Percentiles rank a stretch among this genome's conserved stretches.
These are phyloP conservation scores for Xylariaceae sp. DNA, from an alignment of 2,329 filamentous ascomycete species.

Conservation along the genomic window DNA sequence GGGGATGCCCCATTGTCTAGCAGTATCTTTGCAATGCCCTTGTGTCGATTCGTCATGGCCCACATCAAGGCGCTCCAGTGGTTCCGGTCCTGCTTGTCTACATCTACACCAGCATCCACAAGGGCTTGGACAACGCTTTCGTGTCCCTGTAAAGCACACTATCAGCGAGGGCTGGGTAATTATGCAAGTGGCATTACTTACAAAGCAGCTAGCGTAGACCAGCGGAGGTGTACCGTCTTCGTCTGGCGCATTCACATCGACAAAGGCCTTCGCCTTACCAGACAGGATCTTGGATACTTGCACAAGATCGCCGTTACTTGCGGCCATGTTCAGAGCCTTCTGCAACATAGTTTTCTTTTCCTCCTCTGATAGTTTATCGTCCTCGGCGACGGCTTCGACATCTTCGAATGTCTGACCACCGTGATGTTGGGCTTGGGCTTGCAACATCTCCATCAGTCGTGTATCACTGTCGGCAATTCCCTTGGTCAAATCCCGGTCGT, in stretches of 20 bases:
- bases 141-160: conserved; percentile 69
- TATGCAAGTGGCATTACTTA: conserved; percentile 52
- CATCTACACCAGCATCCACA: conserved; percentile 83
- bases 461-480: conserved; percentile 77
- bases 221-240: conserved; percentile 95
- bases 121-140: conserved; percentile 85
- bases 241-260: conserved; percentile 87
- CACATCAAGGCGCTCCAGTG: conserved; percentile 99
- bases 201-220: conserved; percentile 98
- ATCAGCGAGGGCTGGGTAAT: conserved; percentile 1
- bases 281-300: conserved; percentile 78
- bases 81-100: conserved; percentile 94
- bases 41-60: conserved; percentile 99
- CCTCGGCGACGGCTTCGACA: conserved; percentile 78
- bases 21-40: conserved; percentile 90
- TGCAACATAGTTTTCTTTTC: conserved; percentile 86
- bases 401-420: conserved; percentile 76
- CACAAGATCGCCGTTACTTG: conserved; percentile 91
- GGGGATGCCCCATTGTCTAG: conserved; percentile 95
- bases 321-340: conserved; percentile 89
- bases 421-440: conserved; percentile 86
- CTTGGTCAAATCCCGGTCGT: conserved; percentile 71
- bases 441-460: conserved; percentile 93
- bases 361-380: conserved; percentile 73
- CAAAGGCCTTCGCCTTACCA: conserved; percentile 74